Evolutionary conservation across 225 moss, liverwort and hornwort genomes (phyloP).

Genomic region (Polytrichum commune): DNA sequence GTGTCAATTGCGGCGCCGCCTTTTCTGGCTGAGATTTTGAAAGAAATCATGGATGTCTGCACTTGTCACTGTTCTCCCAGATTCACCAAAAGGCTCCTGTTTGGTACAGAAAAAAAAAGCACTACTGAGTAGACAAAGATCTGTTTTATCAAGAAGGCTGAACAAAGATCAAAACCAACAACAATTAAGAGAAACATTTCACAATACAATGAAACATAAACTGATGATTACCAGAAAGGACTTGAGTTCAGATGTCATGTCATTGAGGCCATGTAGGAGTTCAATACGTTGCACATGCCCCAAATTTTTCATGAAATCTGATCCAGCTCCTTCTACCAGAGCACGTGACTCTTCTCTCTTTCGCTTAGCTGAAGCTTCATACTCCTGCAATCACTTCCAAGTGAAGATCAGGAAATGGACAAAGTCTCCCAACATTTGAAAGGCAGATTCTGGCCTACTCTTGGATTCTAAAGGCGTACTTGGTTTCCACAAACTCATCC

Average conservation of each 20-base stretch:
- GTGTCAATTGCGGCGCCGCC: slow-evolving; percentile 47
- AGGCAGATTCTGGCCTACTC: too few relatives aligned
- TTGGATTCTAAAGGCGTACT: too few relatives aligned
- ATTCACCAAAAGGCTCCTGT: slow-evolving; percentile 70
- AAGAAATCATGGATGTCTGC: slow-evolving; percentile 87
- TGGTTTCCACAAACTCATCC: too few relatives aligned
- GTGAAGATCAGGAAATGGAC: too few relatives aligned
- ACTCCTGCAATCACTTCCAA: slow-evolving; percentile 33
- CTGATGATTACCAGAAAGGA: slow-evolving; percentile 54
- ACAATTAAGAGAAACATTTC: not conserved
- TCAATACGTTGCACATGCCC: slow-evolving; percentile 92
- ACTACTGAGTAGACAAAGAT: too few relatives aligned
- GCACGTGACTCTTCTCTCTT: slow-evolving; percentile 59
- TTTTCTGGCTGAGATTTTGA: slow-evolving; percentile 67
- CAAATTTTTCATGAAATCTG: slow-evolving; percentile 69
- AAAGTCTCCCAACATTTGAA: too few relatives aligned
- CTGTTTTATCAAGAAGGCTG: too few relatives aligned
- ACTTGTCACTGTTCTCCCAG: slow-evolving; percentile 72
- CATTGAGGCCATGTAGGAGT: slow-evolving; percentile 70
- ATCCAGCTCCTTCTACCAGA: slow-evolving; percentile 44
- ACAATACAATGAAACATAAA: not conserved
- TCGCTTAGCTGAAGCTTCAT: slow-evolving; percentile 67
- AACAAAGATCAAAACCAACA: too few relatives aligned
- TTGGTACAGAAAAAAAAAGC: not conserved
- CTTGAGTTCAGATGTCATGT: slow-evolving; percentile 63